These are phyloP conservation scores for Chrysopogon serrulatus DNA, from an alignment of 176 grass and related monocot genomes.

Conservation along the genomic window DNA sequence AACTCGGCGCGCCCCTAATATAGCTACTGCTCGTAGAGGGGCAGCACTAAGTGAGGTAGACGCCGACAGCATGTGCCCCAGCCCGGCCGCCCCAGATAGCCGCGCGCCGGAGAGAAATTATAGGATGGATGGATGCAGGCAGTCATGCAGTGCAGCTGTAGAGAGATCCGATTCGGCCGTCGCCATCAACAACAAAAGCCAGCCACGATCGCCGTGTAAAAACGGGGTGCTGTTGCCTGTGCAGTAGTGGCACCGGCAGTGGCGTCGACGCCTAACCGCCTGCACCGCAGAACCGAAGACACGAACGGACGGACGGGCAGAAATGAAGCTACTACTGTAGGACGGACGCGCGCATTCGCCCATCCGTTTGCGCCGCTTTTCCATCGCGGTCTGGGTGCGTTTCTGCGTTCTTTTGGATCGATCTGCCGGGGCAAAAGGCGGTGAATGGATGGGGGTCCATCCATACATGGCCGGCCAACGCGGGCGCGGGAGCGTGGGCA, in stretches of 20 bases:
- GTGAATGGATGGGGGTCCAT: too few relatives aligned
- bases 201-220: neutral
- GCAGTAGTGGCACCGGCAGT: neutral
- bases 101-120: neutral
- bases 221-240: neutral
- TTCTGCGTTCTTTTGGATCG: neutral
- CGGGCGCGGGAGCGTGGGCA: too few relatives aligned
- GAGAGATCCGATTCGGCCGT: neutral
- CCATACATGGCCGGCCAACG: too few relatives aligned
- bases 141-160: too few relatives aligned
- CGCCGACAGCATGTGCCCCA: too few relatives aligned
- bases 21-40: constrained; percentile 9
- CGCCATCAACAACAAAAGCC: neutral
- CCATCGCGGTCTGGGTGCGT: neutral
- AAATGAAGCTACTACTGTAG: rapidly evolving
- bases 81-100: too few relatives aligned
- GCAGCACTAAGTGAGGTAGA: constrained; percentile 34
- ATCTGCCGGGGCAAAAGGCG: neutral
- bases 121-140: too few relatives aligned
- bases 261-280: constrained; percentile 11
- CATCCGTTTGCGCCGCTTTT: neutral
- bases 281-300: neutral
- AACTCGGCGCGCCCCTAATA: neutral
- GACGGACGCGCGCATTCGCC: too few relatives aligned
- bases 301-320: neutral